A percentile compares a stretch with the other conserved stretches of the same genome.
phyloP scores from a whole-genome alignment of 768 basidiomycete genomes.

The Mycena rosella region DNA sequence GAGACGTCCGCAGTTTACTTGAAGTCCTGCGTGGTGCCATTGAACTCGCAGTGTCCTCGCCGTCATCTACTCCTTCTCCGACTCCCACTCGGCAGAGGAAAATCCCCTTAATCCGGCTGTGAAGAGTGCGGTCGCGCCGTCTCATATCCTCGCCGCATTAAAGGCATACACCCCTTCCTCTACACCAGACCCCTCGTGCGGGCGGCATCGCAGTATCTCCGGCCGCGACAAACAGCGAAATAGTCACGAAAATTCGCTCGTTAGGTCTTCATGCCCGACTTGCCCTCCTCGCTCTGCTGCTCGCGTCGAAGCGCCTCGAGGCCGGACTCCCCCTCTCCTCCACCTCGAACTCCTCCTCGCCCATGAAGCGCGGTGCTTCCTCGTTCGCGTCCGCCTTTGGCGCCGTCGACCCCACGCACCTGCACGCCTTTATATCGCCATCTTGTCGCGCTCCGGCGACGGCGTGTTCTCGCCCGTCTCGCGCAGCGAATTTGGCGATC shows the following conservation, averaged over 20 bases:
- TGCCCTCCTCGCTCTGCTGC: slow-evolving; percentile 71
- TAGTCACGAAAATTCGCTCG: slow-evolving; percentile 71
- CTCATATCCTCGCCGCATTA: slow-evolving; percentile 79
- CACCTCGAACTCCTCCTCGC: slow-evolving; percentile 52
- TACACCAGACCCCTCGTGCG: slow-evolving; percentile 41
- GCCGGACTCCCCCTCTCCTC: slow-evolving; percentile 65
- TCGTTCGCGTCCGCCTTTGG: slow-evolving; percentile 47
- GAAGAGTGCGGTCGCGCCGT: slow-evolving; percentile 65
- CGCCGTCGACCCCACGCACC: slow-evolving; percentile 68
- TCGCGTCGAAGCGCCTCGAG: slow-evolving; percentile 74
- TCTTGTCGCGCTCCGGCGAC: slow-evolving; percentile 69
- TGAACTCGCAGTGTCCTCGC: slow-evolving; percentile 66
- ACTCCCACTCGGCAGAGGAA: slow-evolving; percentile 41
- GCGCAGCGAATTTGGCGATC: slow-evolving; percentile 81
- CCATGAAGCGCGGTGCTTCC: slow-evolving; percentile 65
- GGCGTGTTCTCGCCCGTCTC: slow-evolving; percentile 75
- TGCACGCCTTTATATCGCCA: slow-evolving; percentile 74
- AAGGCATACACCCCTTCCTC: slow-evolving; percentile 74
- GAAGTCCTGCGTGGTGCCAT: slow-evolving; percentile 87
- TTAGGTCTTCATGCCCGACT: slow-evolving; percentile 83
- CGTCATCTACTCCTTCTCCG: slow-evolving; percentile 33
- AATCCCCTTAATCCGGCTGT: slow-evolving; percentile 53
- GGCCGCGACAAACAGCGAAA: slow-evolving; percentile 63
- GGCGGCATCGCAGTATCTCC: slow-evolving; percentile 39
- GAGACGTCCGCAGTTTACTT: slow-evolving; percentile 85